Evolutionary conservation across 2,329 filamentous ascomycete genomes (phyloP).

Genomic region (Colletotrichum sp.): DNA sequence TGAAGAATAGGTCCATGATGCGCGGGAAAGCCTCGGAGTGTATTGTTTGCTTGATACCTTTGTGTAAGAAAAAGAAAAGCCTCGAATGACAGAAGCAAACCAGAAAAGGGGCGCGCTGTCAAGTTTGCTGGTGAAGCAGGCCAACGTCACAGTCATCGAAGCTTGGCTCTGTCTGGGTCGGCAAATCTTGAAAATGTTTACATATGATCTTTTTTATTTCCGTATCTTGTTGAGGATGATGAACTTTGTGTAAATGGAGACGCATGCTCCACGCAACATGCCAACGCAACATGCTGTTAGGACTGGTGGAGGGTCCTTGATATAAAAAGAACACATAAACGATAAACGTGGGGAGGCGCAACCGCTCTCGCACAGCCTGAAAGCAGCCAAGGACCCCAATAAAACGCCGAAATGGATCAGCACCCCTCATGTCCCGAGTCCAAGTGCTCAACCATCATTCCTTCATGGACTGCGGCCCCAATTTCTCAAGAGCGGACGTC

Average conservation of each 20-base stretch:
- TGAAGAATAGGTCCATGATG: not conserved
- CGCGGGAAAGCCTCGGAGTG: not conserved
- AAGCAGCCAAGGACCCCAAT: not conserved
- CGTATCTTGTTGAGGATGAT: not conserved
- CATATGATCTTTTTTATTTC: not conserved
- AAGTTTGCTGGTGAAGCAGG: not conserved
- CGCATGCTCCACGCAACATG: not conserved
- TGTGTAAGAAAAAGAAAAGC: not conserved
- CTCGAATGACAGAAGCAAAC: not conserved
- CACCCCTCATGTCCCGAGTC: not conserved
- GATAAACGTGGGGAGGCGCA: not conserved
- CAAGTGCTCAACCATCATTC: not conserved
- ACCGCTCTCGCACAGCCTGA: not conserved
- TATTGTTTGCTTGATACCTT: not conserved
- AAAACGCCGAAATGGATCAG: conserved; percentile 2
- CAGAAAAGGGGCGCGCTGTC: not conserved
- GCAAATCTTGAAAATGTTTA: not conserved
- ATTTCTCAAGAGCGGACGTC: conserved; percentile 34
- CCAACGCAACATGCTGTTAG: not conserved
- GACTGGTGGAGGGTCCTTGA: not conserved
- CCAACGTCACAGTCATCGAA: not conserved
- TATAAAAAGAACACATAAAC: not conserved
- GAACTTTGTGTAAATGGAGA: not conserved
- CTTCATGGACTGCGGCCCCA: not conserved
- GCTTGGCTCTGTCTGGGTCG: not conserved